Evolutionary conservation across 495 filamentous ascomycete genomes (phyloP).

Genomic region (Penicillium longicatenatum): DNA sequence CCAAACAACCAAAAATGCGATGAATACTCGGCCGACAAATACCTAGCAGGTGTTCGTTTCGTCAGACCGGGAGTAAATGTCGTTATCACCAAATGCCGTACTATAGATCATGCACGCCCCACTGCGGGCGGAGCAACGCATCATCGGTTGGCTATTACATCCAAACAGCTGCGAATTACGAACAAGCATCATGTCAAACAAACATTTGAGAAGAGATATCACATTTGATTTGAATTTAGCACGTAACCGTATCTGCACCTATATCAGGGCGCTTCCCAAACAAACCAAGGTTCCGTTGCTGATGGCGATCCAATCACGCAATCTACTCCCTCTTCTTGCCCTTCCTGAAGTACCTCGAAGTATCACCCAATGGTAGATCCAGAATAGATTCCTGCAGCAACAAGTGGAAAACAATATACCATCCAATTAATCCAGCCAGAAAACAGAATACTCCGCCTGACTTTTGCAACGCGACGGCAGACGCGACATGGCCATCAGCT

Average conservation of each 20-base stretch:
- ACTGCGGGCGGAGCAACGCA: background rate
- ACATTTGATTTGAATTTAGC: background rate
- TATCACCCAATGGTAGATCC: constrained; percentile 50
- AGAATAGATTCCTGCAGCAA: constrained; percentile 46
- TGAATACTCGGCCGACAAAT: constrained; percentile 12
- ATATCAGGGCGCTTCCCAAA: background rate
- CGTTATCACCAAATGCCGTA: constrained; percentile 16
- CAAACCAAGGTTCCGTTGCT: background rate
- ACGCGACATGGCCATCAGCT: constrained; percentile 40
- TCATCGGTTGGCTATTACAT: background rate
- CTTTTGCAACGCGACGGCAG: constrained; percentile 42
- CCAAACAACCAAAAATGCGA: background rate
- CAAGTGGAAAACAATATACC: constrained; percentile 51
- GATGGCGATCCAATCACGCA: constrained; percentile 4
- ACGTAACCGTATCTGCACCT: background rate
- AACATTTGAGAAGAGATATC: background rate
- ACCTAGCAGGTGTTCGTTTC: constrained; percentile 7
- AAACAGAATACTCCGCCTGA: constrained; percentile 50
- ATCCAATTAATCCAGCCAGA: constrained; percentile 48
- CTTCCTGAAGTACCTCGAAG: constrained; percentile 41
- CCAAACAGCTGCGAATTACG: background rate
- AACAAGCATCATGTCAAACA: background rate
- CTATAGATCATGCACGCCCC: constrained; percentile 7
- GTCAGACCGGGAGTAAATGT: constrained; percentile 19
- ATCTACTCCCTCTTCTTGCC: constrained; percentile 16